Percentiles rank a stretch among this genome's conserved stretches.
Evolutionary conservation across 2,329 filamentous ascomycete species (phyloP).

Genomic region (Coniochaeta prunicola): DNA sequence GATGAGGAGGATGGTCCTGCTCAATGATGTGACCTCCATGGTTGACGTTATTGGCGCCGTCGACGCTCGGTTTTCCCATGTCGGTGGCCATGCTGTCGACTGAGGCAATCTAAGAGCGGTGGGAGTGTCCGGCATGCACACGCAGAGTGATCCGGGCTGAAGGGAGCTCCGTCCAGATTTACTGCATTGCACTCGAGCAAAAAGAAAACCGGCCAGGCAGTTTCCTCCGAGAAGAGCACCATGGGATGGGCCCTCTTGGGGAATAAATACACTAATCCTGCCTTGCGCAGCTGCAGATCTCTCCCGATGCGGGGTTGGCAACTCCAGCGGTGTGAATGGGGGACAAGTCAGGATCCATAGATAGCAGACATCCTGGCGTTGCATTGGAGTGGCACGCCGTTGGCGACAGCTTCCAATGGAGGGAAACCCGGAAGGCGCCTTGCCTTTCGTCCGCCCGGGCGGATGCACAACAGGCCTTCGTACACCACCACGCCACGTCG

Average conservation of each 20-base stretch:
- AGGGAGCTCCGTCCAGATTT: background rate
- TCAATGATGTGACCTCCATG: slow-evolving; percentile 5
- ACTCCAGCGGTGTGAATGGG: background rate
- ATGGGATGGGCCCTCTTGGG: background rate
- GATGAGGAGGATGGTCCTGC: slow-evolving; percentile 31
- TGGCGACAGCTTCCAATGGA: background rate
- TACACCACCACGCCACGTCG: too few relatives aligned
- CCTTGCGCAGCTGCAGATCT: background rate
- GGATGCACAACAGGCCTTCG: too few relatives aligned
- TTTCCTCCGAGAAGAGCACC: background rate
- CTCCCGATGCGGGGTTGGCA: background rate
- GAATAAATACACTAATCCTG: background rate
- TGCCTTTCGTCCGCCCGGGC: too few relatives aligned
- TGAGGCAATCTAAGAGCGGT: background rate
- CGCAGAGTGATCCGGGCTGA: background rate
- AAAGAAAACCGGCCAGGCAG: background rate
- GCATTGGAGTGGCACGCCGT: background rate
- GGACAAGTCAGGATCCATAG: too few relatives aligned
- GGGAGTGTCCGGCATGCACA: background rate
- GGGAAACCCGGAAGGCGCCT: background rate
- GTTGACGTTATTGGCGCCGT: background rate
- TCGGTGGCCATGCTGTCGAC: slow-evolving; percentile 4
- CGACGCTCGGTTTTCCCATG: slow-evolving; percentile 10
- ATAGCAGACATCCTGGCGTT: too few relatives aligned
- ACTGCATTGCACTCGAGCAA: background rate